Evolutionary conservation across 805 yeast species (phyloP).

Genomic region (Starmera quercuum): DNA sequence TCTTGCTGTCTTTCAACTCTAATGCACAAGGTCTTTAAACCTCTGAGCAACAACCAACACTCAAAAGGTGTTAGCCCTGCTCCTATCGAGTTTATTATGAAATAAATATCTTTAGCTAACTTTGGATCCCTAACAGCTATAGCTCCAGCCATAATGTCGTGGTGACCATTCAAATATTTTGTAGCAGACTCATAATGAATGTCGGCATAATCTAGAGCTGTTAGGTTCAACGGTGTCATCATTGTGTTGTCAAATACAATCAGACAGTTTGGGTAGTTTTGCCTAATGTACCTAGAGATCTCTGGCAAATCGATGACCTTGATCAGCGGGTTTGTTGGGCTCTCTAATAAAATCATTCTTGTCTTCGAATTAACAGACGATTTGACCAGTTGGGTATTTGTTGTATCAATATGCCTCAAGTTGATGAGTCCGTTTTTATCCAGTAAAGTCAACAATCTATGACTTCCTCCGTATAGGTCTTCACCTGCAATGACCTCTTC

Average conservation of each 20-base stretch:
- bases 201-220: slow-evolving; percentile 80
- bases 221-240: slow-evolving; percentile 88
- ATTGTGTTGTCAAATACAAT: slow-evolving; percentile 92
- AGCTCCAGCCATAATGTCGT: slow-evolving; percentile 94
- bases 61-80: slow-evolving; percentile 91
- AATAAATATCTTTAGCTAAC: slow-evolving; percentile 63
- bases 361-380: slow-evolving; percentile 49
- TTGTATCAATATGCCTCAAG: slow-evolving; percentile 76
- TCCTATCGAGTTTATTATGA: slow-evolving; percentile 83
- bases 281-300: slow-evolving; percentile 60
- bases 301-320: slow-evolving; percentile 75
- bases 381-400: slow-evolving; percentile 54
- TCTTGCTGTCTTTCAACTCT: slow-evolving; percentile 83
- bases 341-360: slow-evolving; percentile 77
- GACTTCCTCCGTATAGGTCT: slow-evolving; percentile 92
- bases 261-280: slow-evolving; percentile 54
- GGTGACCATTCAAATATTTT: slow-evolving; percentile 89
- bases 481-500: slow-evolving; percentile 92
- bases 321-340: slow-evolving; percentile 91
- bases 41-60: slow-evolving; percentile 82
- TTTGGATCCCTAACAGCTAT: slow-evolving; percentile 60
- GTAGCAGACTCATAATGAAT: slow-evolving; percentile 93
- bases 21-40: slow-evolving; percentile 80
- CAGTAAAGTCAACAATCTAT: slow-evolving; percentile 72
- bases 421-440: slow-evolving; percentile 54